A percentile compares a stretch with the other conserved stretches of the same genome.
Evolutionary conservation across 108 stramenopile species (phyloP).

Genomic region (Fragilaria crotonensis): DNA sequence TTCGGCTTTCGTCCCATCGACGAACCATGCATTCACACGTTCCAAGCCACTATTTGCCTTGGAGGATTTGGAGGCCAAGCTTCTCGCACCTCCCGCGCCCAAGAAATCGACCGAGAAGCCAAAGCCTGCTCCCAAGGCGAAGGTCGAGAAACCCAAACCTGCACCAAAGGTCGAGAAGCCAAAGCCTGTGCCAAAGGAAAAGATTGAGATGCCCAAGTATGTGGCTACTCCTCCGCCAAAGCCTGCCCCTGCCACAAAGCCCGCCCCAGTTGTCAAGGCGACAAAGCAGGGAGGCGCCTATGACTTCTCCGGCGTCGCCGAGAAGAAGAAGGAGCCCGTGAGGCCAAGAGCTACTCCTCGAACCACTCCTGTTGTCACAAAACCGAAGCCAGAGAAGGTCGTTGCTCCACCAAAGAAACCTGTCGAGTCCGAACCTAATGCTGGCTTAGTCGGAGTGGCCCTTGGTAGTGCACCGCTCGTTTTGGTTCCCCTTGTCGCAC

Average conservation of each 20-base stretch:
- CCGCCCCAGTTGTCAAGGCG: constrained; percentile 4
- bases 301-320: too few species aligned
- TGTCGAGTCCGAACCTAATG: constrained; percentile 36
- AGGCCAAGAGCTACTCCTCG: too few species aligned
- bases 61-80: not conserved
- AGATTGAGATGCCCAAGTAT: too few species aligned
- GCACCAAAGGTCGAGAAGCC: too few species aligned
- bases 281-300: too few species aligned
- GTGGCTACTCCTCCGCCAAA: too few species aligned
- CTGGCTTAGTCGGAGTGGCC: constrained; percentile 58
- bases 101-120: not conserved
- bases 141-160: too few species aligned
- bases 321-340: too few species aligned
- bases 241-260: not conserved
- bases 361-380: too few species aligned
- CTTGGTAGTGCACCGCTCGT: constrained; percentile 77
- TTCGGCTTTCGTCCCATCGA: too few species aligned
- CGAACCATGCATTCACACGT: not conserved
- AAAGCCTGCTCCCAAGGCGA: constrained; percentile 1
- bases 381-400: too few species aligned
- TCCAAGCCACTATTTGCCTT: not conserved
- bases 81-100: not conserved
- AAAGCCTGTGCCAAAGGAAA: too few species aligned
- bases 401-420: constrained; percentile 13
- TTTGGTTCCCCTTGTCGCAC: constrained; percentile 48